These are phyloP conservation scores for Fusarium duplospermum DNA, from an alignment of 2,329 filamentous ascomycete genomes.

Conservation along the genomic window DNA sequence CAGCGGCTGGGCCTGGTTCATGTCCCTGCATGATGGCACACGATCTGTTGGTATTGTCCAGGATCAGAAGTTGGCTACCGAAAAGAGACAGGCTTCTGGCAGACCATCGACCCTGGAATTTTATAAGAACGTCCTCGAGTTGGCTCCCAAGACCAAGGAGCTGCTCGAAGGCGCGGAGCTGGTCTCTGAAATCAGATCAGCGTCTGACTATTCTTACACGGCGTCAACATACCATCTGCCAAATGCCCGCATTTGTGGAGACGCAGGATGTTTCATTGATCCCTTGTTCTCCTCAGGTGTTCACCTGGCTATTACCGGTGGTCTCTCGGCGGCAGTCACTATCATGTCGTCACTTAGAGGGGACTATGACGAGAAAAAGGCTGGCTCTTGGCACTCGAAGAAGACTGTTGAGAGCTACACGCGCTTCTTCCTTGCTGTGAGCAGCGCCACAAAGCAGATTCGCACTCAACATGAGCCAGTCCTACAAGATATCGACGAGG, in stretches of 20 bases:
- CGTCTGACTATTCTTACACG: slow-evolving; percentile 61
- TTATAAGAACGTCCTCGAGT: slow-evolving; percentile 49
- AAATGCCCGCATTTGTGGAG: slow-evolving; percentile 55
- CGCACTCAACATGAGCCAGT: slow-evolving; percentile 51
- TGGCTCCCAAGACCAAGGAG: slow-evolving; percentile 44
- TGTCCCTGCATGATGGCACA: slow-evolving; percentile 61
- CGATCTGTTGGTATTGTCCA: slow-evolving; percentile 57
- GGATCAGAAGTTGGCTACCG: slow-evolving; percentile 51
- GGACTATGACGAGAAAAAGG: slow-evolving; percentile 51
- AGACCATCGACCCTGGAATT: slow-evolving; percentile 43
- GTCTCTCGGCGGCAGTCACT: slow-evolving; percentile 58
- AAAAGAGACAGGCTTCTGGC: slow-evolving; percentile 49
- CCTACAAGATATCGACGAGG: slow-evolving; percentile 55
- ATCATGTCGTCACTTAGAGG: slow-evolving; percentile 54
- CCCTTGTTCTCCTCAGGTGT: slow-evolving; percentile 61
- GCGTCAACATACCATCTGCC: slow-evolving; percentile 56
- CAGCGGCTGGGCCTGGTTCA: slow-evolving; percentile 63
- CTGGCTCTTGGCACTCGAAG: slow-evolving; percentile 55
- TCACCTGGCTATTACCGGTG: slow-evolving; percentile 57
- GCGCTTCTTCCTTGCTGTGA: slow-evolving; percentile 54
- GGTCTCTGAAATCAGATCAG: slow-evolving; percentile 51
- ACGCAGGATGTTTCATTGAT: slow-evolving; percentile 63
- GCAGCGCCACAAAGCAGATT: slow-evolving; percentile 53
- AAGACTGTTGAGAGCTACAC: slow-evolving; percentile 60
- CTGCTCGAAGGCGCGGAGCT: slow-evolving; percentile 50